Conservation (phyloP, 78 protist species). For the Thecamonas trahens region DNA sequence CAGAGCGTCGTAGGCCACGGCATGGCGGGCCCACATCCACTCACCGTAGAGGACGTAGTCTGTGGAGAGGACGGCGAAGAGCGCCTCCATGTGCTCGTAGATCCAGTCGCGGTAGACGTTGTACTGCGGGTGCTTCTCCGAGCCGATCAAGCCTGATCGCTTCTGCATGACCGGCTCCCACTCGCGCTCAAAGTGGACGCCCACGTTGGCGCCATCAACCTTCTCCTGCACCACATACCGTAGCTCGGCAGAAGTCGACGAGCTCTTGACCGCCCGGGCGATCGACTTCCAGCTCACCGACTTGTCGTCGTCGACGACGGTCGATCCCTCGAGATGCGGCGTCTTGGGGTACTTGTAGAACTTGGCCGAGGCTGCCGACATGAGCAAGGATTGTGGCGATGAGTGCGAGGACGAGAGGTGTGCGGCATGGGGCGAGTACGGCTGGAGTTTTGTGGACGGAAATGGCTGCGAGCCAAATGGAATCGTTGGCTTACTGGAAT, state of each 20-base stretch:
- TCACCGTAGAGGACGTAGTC: conserved; percentile 21
- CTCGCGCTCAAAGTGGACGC: not conserved
- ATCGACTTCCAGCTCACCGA: too few relatives aligned
- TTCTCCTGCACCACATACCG: conserved; percentile 12
- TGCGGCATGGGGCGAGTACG: too few relatives aligned
- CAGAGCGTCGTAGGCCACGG: conserved; percentile 1
- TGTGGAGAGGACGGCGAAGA: not conserved
- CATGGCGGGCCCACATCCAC: conserved; percentile 15
- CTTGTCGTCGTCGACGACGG: conserved; percentile 3
- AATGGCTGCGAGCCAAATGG: too few relatives aligned
- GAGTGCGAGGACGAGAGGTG: too few relatives aligned
- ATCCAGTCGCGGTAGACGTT: not conserved
- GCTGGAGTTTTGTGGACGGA: too few relatives aligned
- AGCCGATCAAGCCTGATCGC: conserved; percentile 7
- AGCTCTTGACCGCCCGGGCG: too few relatives aligned
- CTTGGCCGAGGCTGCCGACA: too few relatives aligned
- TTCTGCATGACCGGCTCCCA: conserved; percentile 8
- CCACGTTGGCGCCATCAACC: conserved; percentile 33
- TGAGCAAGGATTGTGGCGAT: too few relatives aligned
- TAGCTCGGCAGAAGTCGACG: too few relatives aligned
- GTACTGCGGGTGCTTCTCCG: not conserved
- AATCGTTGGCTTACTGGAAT: too few relatives aligned
- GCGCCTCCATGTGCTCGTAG: not conserved
- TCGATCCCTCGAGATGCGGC: not conserved
- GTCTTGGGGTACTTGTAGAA: not conserved